A percentile compares a stretch with the other conserved stretches of the same genome.
Conservation (phyloP, 1,284 basidiomycete species). For the Mycena citricolor region DNA sequence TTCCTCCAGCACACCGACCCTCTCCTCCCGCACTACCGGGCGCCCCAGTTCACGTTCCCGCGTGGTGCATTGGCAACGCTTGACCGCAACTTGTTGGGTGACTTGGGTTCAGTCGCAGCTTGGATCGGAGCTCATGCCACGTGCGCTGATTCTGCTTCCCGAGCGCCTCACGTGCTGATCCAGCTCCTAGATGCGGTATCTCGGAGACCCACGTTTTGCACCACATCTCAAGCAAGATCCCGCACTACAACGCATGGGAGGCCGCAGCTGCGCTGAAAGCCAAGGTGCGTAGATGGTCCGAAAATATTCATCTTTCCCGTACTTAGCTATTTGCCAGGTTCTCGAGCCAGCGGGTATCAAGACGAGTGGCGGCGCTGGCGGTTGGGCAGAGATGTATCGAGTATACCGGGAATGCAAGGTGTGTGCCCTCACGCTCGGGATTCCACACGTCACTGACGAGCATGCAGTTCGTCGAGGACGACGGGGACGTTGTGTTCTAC, state of each 20-base stretch:
- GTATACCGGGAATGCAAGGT: slow-evolving; percentile 77
- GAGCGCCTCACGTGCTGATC: slow-evolving; percentile 91
- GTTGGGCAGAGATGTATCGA: slow-evolving; percentile 76
- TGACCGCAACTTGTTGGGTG: slow-evolving; percentile 86
- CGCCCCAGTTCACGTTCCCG: slow-evolving; percentile 88
- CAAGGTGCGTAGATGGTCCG: too few species aligned
- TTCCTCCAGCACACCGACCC: slow-evolving; percentile 99
- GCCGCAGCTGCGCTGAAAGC: slow-evolving; percentile 85
- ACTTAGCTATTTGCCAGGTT: slow-evolving; percentile 48
- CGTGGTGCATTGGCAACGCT: slow-evolving; percentile 94
- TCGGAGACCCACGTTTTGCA: slow-evolving; percentile 93
- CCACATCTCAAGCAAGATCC: slow-evolving; percentile 92
- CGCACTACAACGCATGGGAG: slow-evolving; percentile 94
- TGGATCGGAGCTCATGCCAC: slow-evolving; percentile 81
- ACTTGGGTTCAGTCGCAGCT: slow-evolving; percentile 68
- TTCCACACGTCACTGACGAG: slow-evolving; percentile 11
- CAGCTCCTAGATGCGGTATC: slow-evolving; percentile 86
- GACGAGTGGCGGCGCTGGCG: slow-evolving; percentile 55
- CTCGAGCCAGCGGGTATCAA: slow-evolving; percentile 54
- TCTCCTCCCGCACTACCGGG: slow-evolving; percentile 91
- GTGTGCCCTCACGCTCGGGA: slow-evolving; percentile 11
- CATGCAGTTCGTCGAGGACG: slow-evolving; percentile 88
- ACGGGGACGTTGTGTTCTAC: slow-evolving; percentile 89
- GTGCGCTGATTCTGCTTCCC: slow-evolving; percentile 29
- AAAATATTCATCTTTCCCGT: slow-evolving; percentile 34